Conservation (phyloP, 2,329 filamentous ascomycete genomes). For the Monilinia fructigena region DNA sequence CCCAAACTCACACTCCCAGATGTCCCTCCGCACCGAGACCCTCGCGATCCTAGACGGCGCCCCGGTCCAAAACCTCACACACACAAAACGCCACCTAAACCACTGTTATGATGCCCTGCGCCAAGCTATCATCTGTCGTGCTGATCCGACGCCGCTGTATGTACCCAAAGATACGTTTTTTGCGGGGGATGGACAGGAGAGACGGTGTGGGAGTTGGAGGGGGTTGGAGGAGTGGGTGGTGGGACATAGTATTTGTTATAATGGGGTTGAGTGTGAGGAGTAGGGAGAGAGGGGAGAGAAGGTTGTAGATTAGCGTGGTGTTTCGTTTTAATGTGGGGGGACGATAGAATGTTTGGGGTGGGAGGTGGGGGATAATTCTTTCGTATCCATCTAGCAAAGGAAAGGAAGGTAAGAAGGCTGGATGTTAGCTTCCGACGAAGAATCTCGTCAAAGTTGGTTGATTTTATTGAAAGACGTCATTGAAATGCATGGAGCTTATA, state of each 20-base stretch:
- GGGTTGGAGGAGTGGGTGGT: not conserved
- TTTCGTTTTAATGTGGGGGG: no score
- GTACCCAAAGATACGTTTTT: not conserved
- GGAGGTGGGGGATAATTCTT: no score
- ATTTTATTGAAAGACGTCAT: not conserved
- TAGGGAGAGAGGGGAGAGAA: not conserved
- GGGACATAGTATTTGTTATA: not conserved
- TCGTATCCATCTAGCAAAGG: not conserved
- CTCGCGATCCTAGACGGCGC: not conserved
- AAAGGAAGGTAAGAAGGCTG: not conserved
- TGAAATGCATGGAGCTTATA: not conserved
- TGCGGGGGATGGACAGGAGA: not conserved
- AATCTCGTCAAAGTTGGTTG: no score
- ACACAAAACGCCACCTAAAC: not conserved
- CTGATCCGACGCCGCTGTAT: not conserved
- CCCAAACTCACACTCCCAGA: not conserved
- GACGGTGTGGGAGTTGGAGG: not conserved
- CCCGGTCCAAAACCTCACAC: not conserved
- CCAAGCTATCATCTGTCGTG: not conserved
- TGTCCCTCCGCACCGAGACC: not conserved
- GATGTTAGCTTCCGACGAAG: no score
- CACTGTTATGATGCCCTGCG: conserved; percentile 2
- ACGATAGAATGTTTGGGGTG: no score
- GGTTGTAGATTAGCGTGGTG: not conserved
- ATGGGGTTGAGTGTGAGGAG: not conserved